These are phyloP conservation scores for Phellinidium pouzarii DNA, from an alignment of 1,284 basidiomycete species.

Conservation along the genomic window DNA sequence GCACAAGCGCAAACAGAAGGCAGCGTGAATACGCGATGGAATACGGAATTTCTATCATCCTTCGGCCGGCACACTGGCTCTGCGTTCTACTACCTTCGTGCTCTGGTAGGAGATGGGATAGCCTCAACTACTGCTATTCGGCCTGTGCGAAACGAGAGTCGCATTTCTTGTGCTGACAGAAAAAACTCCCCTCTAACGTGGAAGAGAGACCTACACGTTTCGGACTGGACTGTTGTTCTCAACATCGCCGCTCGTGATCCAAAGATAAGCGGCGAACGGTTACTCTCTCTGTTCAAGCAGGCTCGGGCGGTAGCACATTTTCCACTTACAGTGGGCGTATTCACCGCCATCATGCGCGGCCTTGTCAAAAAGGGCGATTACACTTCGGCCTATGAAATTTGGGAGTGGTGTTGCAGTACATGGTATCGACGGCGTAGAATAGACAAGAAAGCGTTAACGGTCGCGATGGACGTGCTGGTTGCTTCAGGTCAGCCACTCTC, in stretches of 20 bases:
- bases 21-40: conserved; percentile 21
- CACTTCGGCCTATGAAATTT: conserved; percentile 36
- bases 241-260: conserved; percentile 29
- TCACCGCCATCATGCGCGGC: conserved; percentile 47
- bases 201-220: conserved; percentile 1
- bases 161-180: neutral
- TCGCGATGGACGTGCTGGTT: conserved; percentile 46
- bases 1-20: neutral
- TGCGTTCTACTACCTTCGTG: conserved; percentile 42
- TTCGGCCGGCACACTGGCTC: conserved; percentile 33
- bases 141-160: neutral
- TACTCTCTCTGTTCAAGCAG: conserved; percentile 35
- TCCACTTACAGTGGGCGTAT: conserved; percentile 36
- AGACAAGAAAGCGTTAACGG: conserved; percentile 42
- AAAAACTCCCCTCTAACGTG: neutral
- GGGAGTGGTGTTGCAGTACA: conserved; percentile 29
- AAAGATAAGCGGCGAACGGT: conserved; percentile 25
- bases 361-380: conserved; percentile 38
- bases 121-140: neutral
- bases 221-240: conserved; percentile 25
- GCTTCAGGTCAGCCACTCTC: conserved; percentile 35
- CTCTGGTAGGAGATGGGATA: conserved; percentile 23
- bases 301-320: conserved; percentile 23
- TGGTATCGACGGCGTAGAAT: conserved; percentile 31
- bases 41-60: conserved; percentile 29